Evolutionary conservation across 345 rosid species (phyloP).

Genomic region (Lagerstroemia speciosa): DNA sequence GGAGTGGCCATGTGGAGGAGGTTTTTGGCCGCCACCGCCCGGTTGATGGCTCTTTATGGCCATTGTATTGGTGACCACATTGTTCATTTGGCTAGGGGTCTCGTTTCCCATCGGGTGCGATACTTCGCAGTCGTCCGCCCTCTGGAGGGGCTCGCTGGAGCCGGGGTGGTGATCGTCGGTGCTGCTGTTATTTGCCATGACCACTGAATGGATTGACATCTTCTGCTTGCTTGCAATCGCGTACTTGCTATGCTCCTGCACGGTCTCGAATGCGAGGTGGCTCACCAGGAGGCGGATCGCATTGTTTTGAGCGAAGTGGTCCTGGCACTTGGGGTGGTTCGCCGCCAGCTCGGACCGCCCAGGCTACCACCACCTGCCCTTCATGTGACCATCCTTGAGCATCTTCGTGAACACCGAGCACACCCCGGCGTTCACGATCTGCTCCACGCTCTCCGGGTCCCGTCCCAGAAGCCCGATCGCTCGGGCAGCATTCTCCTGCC

Average conservation of each 20-base stretch:
- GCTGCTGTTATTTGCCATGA: slow-evolving; percentile 8
- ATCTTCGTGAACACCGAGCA: slow-evolving; percentile 17
- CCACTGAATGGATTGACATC: slow-evolving; percentile 16
- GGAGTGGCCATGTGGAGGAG: not conserved
- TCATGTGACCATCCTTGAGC: slow-evolving; percentile 24
- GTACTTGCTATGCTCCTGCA: slow-evolving; percentile 21
- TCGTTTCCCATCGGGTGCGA: slow-evolving; percentile 5
- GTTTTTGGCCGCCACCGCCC: not conserved
- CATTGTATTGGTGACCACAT: slow-evolving; percentile 6
- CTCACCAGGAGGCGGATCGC: slow-evolving; percentile 21
- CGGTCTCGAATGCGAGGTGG: slow-evolving; percentile 23
- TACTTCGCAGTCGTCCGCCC: not conserved
- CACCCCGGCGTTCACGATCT: slow-evolving; percentile 14
- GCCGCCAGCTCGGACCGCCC: slow-evolving; percentile 19
- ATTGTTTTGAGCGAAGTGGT: slow-evolving; percentile 22
- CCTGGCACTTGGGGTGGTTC: slow-evolving; percentile 19
- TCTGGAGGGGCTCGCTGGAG: too few species aligned
- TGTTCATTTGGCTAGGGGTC: slow-evolving; percentile 1
- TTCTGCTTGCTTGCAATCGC: slow-evolving; percentile 10
- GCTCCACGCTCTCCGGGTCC: slow-evolving; percentile 15
- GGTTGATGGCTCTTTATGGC: not conserved
- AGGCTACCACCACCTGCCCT: slow-evolving; percentile 25
- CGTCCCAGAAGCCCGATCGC: slow-evolving; percentile 13
- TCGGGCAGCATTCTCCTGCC: slow-evolving; percentile 9
- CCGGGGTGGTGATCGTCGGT: not conserved